phyloP scores from a whole-genome alignment of 2,329 filamentous ascomycete species.

The Emergomyces orientalis region DNA sequence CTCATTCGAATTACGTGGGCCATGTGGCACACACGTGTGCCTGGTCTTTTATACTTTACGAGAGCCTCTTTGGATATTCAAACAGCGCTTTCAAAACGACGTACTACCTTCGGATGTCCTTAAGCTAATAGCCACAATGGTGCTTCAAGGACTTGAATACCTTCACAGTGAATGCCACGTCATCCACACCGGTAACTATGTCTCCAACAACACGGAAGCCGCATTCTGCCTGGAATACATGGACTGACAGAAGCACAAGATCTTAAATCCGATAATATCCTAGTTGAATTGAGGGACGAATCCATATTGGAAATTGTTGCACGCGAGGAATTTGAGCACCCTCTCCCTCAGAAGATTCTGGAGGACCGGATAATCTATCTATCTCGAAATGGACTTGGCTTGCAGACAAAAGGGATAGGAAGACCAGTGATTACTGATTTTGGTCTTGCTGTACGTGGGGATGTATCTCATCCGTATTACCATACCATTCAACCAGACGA shows the following conservation, averaged over 20 bases:
- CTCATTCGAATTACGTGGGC: conserved; percentile 24
- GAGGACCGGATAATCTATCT: conserved; percentile 24
- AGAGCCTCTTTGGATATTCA: conserved; percentile 28
- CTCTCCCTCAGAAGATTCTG: conserved; percentile 24
- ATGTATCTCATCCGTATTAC: conserved; percentile 25
- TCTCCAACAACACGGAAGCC: not conserved
- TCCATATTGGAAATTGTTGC: conserved; percentile 20
- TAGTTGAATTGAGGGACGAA: conserved; percentile 25
- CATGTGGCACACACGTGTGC: conserved; percentile 27
- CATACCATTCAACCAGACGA: conserved; percentile 36
- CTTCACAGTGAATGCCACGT: conserved; percentile 36
- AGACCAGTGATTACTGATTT: conserved; percentile 27
- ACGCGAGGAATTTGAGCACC: conserved; percentile 22
- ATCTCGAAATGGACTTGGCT: conserved; percentile 23
- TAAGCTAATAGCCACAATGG: conserved; percentile 26
- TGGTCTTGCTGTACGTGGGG: conserved; percentile 23
- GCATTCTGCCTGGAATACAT: not conserved
- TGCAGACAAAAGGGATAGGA: conserved; percentile 17
- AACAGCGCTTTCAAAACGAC: conserved; percentile 18
- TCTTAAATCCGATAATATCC: conserved; percentile 37
- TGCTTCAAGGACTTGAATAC: conserved; percentile 35
- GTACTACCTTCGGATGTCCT: conserved; percentile 25
- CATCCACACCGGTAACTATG: conserved; percentile 34
- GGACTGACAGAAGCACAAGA: conserved; percentile 20
- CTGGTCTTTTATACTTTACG: conserved; percentile 31